Evolutionary conservation across 768 basidiomycete genomes (phyloP), one percentile per base, ranked within the genome.

Genomic region (Hygrophoropsis aurantiaca): DNA sequence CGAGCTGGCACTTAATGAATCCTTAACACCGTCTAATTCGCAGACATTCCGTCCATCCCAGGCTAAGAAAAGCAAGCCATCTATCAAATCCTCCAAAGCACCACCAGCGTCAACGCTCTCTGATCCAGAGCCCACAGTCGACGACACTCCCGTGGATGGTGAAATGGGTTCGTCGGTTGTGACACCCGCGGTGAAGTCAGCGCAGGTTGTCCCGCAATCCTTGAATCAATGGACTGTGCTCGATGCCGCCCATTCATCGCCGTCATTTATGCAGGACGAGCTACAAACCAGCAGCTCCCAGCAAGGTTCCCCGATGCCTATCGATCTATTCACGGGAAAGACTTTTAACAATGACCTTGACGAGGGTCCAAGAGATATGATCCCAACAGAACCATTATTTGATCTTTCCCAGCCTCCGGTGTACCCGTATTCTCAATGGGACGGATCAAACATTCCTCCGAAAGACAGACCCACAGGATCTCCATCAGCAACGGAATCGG

Each of bases 371-470:
- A 42, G 18, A 3, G 46, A 44, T 5, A 24, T 36, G n/a, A 49
- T 6, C 16, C 40, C 52, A 5, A 40, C 47, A 27, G 52, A 51
- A 42, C 56, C 78, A 13, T 58, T 82, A 40, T 85, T 85, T 57
- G 60, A 81, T 21, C 72, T 68, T 15, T 68, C 77, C 21, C 72
- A 74, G 52, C 83, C 76, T 52, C 82, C 81, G 56, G 59, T 70
- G 0, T 77, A 79, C 49, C 81, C 79, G 7, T 78, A 79, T 49
- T 82, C 81, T 16, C 77, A 79, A 55, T 70, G 68, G 54, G 61
- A 43, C 34, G 47, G 34, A 36, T 47, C 53, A 19, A 42, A 48
- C 6, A 41, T 13, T 40, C 46, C 42, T 47, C 43, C 30, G 48
- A 56, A 45, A 38, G 49, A 47, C 50, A 50, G 18, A 23, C 37